Evolutionary conservation across 2,329 filamentous ascomycete genomes (phyloP).

Genomic region (Stagonosporopsis cucurbitacearum): DNA sequence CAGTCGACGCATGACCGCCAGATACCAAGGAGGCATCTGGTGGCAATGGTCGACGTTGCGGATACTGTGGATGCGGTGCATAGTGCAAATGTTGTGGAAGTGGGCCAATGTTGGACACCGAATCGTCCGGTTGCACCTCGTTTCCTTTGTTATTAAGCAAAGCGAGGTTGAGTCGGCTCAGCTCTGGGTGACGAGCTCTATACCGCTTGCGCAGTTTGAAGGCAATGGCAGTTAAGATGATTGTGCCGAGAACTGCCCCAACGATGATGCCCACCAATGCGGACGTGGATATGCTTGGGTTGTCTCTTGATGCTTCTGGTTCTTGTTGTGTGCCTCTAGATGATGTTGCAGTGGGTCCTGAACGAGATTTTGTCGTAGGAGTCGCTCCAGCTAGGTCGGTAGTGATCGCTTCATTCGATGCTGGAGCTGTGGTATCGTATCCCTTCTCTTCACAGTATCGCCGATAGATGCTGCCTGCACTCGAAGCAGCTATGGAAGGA

Average conservation of each 20-base stretch:
- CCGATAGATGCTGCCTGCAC: neutral
- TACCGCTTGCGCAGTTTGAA: neutral
- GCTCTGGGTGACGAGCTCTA: neutral
- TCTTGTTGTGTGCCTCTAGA: neutral
- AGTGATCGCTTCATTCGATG: neutral
- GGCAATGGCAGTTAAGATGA: neutral
- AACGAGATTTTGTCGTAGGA: neutral
- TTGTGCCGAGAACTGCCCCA: neutral
- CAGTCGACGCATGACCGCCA: neutral
- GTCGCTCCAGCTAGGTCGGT: neutral
- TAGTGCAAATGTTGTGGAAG: neutral
- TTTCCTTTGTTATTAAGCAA: neutral
- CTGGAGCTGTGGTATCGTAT: neutral
- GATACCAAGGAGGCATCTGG: neutral
- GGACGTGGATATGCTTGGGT: neutral
- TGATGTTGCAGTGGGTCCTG: neutral
- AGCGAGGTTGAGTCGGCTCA: neutral
- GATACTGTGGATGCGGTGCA: neutral
- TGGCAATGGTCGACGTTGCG: neutral
- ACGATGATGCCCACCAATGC: neutral
- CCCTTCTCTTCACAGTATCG: constrained; percentile 1
- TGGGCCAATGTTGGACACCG: neutral
- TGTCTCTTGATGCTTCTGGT: neutral
- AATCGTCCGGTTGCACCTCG: neutral
- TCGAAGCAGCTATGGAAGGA: neutral